Percentiles rank a stretch among this genome's conserved stretches.
Evolutionary conservation across 202 grass and related monocot species (phyloP).

Genomic region (Panicum hallii): DNA sequence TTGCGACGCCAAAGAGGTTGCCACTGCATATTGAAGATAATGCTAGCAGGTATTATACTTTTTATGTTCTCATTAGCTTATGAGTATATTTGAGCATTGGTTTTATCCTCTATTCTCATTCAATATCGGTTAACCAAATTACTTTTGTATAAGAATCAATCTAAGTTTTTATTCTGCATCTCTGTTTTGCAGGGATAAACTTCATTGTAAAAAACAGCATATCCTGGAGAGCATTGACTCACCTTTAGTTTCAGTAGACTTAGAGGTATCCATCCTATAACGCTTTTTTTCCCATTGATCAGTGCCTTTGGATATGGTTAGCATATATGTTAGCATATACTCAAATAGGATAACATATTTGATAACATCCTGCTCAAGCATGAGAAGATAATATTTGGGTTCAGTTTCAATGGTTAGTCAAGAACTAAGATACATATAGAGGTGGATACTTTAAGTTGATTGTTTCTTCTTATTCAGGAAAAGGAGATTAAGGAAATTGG

Average conservation of each 20-base stretch:
- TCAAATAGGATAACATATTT: too few relatives aligned
- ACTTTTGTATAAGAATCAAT: conserved; percentile 11
- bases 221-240: conserved; percentile 64
- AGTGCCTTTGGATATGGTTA: too few relatives aligned
- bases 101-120: conserved; percentile 14
- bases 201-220: conserved; percentile 56
- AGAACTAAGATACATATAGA: too few relatives aligned
- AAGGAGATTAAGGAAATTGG: conserved; percentile 39
- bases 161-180: conserved; percentile 18
- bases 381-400: too few relatives aligned
- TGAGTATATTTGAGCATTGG: conserved; percentile 20
- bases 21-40: conserved; percentile 32
- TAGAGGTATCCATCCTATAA: conserved; percentile 53
- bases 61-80: conserved; percentile 21
- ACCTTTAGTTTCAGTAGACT: conserved; percentile 61
- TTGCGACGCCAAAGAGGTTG: conserved; percentile 40
- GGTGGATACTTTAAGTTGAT: too few relatives aligned
- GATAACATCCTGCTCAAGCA: too few relatives aligned
- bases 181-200: conserved; percentile 67
- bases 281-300: too few relatives aligned
- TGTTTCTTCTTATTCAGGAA: conserved; percentile 60
- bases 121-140: conserved; percentile 23
- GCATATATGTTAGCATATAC: too few relatives aligned
- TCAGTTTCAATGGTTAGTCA: too few relatives aligned
- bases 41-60: conserved; percentile 63